These are phyloP conservation scores for Fusarium sp. DNA, from an alignment of 2,329 filamentous ascomycete genomes.

Conservation along the genomic window DNA sequence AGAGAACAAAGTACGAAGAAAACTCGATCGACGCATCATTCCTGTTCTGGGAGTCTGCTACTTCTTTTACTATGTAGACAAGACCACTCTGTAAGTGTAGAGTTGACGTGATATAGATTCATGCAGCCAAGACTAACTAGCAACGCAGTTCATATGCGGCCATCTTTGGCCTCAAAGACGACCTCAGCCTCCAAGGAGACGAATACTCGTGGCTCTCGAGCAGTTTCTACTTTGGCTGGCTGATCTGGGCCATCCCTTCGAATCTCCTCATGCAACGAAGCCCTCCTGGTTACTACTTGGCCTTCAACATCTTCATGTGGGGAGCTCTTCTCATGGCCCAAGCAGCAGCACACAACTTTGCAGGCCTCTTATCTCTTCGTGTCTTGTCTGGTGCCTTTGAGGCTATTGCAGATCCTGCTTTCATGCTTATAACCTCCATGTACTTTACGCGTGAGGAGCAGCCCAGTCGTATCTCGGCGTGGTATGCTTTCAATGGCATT, in stretches of 20 bases:
- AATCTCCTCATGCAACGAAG: constrained; percentile 49
- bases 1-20: constrained; percentile 51
- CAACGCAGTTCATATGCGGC: constrained; percentile 65
- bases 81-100: constrained; percentile 60
- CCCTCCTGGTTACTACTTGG: constrained; percentile 52
- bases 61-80: constrained; percentile 55
- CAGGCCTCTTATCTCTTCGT: constrained; percentile 64
- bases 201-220: constrained; percentile 62
- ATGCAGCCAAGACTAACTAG: neutral
- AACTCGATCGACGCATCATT: constrained; percentile 53
- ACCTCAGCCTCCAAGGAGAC: constrained; percentile 65
- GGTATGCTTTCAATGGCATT: constrained; percentile 69
- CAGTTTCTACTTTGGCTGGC: constrained; percentile 54
- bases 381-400: constrained; percentile 73
- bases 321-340: constrained; percentile 60
- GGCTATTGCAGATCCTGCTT: constrained; percentile 59
- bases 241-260: constrained; percentile 51
- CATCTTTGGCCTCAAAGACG: constrained; percentile 71
- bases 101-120: neutral
- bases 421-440: constrained; percentile 74
- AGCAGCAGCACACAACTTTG: constrained; percentile 67
- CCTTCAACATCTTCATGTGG: constrained; percentile 66
- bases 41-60: constrained; percentile 55
- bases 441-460: constrained; percentile 73
- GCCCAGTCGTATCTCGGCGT: constrained; percentile 67